Evolutionary conservation across 1,139 yeast species (phyloP), one percentile per base, ranked within the genome.

Genomic region (Suhomyces panamericanus): DNA sequence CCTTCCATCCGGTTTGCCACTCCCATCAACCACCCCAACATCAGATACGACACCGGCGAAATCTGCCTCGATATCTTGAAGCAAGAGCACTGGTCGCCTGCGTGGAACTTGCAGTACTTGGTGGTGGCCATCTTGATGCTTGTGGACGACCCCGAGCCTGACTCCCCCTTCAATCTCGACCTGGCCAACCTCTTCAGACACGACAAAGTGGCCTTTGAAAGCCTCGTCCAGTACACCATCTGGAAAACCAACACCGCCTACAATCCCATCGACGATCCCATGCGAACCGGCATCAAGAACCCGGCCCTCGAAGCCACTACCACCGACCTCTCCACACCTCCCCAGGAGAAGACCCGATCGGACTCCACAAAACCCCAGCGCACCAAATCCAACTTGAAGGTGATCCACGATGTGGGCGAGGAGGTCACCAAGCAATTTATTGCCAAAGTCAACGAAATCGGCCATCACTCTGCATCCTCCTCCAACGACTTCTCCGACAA

Each of bases 151-250:
- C 96, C 96, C 0, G 96, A 86, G 59, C 93, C 95, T 0, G 86
- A 86, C 54, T 83, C 91, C 32, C 97, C 97, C 1, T 68, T 90
- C 39, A 88, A 90, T 58, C 76, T 90, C 24, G 97, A 90, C 60
- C 80, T 88, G 61, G 95, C 96, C n/a, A 87, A 85, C 56, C 63
- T 90, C 41, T 75, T 77, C 47, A 75, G 91, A 47, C 62, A 70
- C 41, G 83, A 81, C 29, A 63, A 61, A 39, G 48, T 55, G 9
- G 79, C 95, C 0, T 86, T 85, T 55, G 75, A 79, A 46, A 82
- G 83, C 32, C 64, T 87, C 54, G 80, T 85, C 3, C 78, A 77
- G 39, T 87, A 83, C 62, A 83, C 80, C 52, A 76, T 85, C 10
- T 71, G 75, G 69, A 74, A 73, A 49, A 59, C 66, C 53, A 64